Evolutionary conservation across 805 yeast genomes (phyloP).

Genomic region (Ogataea glucozyma): DNA sequence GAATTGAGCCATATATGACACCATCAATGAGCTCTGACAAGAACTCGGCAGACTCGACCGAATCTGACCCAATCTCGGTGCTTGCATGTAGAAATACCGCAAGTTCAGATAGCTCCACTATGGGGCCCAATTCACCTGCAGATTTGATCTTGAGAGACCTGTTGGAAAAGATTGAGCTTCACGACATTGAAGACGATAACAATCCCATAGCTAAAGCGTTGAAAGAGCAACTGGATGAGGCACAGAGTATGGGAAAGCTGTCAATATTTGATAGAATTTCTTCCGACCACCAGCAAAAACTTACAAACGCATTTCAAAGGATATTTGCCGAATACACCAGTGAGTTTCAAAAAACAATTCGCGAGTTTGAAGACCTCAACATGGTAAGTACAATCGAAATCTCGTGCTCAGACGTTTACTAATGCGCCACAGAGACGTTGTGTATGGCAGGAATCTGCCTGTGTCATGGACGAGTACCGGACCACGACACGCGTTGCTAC

Average conservation of each 20-base stretch:
- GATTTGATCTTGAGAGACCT: neutral
- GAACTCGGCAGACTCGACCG: slow-evolving; percentile 1
- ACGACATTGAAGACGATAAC: neutral
- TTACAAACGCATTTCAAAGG: slow-evolving; percentile 24
- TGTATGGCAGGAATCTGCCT: slow-evolving; percentile 31
- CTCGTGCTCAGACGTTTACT: too few species aligned
- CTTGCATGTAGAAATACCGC: neutral
- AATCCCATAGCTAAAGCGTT: slow-evolving; percentile 1
- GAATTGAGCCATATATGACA: too few species aligned
- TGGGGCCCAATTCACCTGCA: neutral
- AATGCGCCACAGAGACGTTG: slow-evolving; percentile 17
- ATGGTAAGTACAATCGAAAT: slow-evolving; percentile 13
- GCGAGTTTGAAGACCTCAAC: slow-evolving; percentile 25
- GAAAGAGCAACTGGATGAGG: neutral
- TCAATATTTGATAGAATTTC: slow-evolving; percentile 19
- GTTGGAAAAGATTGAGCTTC: neutral
- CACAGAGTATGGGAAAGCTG: neutral
- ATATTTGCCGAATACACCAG: slow-evolving; percentile 25
- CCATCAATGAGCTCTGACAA: too few species aligned
- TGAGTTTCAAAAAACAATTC: slow-evolving; percentile 24
- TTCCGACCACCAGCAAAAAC: slow-evolving; percentile 27
- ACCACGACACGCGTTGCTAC: slow-evolving; percentile 19
- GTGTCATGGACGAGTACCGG: slow-evolving; percentile 26
- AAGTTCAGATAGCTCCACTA: slow-evolving; percentile 1
- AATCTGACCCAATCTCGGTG: too few species aligned